phyloP scores from a whole-genome alignment of 768 basidiomycete species.

The Suillus americanus region DNA sequence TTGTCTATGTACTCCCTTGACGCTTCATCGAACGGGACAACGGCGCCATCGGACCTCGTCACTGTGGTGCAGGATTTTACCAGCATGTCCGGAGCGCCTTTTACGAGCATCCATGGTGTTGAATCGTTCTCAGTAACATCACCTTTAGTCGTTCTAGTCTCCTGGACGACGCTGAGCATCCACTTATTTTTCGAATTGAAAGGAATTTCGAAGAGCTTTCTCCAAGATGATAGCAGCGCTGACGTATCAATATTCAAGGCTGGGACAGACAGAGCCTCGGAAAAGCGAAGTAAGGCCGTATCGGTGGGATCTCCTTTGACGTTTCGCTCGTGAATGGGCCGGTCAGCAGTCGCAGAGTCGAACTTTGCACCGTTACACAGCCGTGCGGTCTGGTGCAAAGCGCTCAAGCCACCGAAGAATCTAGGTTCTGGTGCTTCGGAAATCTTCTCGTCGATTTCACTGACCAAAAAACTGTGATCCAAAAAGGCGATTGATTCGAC shows the following conservation, averaged over 20 bases:
- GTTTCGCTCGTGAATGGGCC: constrained; percentile 32
- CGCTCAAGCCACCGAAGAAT: constrained; percentile 25
- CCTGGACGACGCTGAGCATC: constrained; percentile 47
- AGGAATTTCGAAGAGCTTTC: constrained; percentile 36
- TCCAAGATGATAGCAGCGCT: constrained; percentile 20
- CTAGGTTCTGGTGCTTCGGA: constrained; percentile 11
- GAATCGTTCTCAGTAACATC: constrained; percentile 10
- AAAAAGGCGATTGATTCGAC: constrained; percentile 42
- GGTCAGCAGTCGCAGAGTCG: constrained; percentile 29
- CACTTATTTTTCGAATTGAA: constrained; percentile 58
- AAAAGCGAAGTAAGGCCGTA: constrained; percentile 51
- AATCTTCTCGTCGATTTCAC: constrained; percentile 20
- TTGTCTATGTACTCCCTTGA: constrained; percentile 20
- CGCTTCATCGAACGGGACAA: constrained; percentile 28
- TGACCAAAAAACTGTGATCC: constrained; percentile 21
- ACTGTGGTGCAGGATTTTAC: constrained; percentile 39
- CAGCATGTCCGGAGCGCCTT: constrained; percentile 62
- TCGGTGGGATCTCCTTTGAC: constrained; percentile 53
- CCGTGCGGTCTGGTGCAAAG: constrained; percentile 41
- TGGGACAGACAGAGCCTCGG: constrained; percentile 32
- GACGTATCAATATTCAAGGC: constrained; percentile 21
- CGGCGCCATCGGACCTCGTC: constrained; percentile 32
- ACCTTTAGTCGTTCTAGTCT: constrained; percentile 17
- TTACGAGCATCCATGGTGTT: constrained; percentile 41
- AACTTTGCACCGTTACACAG: constrained; percentile 62